Conservation (phyloP, 108 stramenopile species). For the Nitzschia sp. region DNA sequence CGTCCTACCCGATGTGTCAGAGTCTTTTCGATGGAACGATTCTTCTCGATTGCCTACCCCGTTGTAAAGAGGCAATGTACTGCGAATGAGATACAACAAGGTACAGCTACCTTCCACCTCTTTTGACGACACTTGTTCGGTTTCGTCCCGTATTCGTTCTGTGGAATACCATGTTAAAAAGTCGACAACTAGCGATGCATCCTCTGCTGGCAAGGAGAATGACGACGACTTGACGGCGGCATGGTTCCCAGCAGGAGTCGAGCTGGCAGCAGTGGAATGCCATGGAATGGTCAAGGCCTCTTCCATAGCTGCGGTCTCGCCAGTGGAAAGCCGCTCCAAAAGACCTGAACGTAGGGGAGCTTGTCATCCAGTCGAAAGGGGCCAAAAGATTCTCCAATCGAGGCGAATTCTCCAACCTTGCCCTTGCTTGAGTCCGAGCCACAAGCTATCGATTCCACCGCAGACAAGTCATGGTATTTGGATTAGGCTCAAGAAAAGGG, state of each 20-base stretch:
- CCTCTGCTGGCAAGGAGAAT: not conserved
- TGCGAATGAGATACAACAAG: slow-evolving; percentile 5
- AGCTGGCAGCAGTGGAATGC: no score
- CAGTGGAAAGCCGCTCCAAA: not conserved
- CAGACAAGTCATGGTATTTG: slow-evolving; percentile 23
- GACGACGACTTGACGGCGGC: not conserved
- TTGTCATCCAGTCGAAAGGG: slow-evolving; percentile 30
- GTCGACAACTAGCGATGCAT: slow-evolving; percentile 12
- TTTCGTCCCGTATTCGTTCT: not conserved
- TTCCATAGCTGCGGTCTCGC: not conserved
- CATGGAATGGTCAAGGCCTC: not conserved
- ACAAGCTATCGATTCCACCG: slow-evolving; percentile 27
- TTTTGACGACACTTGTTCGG: not conserved
- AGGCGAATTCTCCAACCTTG: not conserved
- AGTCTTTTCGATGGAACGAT: slow-evolving; percentile 3
- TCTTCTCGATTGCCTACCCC: slow-evolving; percentile 3
- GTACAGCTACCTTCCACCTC: not conserved
- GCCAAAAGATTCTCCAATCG: slow-evolving; percentile 1
- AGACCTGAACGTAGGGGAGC: not conserved
- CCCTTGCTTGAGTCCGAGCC: slow-evolving; percentile 8
- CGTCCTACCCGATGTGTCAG: not conserved
- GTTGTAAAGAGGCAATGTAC: slow-evolving; percentile 3
- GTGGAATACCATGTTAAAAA: not conserved
- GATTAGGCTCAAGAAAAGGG: slow-evolving; percentile 54
- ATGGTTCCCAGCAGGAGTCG: no score